Conservation (phyloP, 1,284 basidiomycete genomes). For the Exobasidium cylindrosporum region DNA sequence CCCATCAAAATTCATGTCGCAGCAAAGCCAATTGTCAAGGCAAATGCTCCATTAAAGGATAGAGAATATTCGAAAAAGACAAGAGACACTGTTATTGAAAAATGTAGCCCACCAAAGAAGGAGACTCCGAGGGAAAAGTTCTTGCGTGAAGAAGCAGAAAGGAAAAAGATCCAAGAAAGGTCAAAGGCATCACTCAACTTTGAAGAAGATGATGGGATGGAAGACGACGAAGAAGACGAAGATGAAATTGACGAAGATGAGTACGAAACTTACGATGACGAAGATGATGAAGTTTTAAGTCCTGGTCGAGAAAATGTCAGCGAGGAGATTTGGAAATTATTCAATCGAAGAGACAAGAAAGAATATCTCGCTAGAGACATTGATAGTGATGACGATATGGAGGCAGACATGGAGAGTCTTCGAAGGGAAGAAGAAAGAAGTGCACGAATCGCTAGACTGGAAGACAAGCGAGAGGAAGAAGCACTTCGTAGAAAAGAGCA, state of each 20-base stretch:
- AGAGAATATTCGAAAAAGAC: constrained; percentile 11
- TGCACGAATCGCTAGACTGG: constrained; percentile 33
- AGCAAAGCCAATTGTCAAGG: not conserved
- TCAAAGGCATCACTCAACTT: not conserved
- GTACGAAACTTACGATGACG: constrained; percentile 11
- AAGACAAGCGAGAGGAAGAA: constrained; percentile 43
- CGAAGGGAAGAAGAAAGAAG: constrained; percentile 42
- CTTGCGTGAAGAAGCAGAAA: constrained; percentile 40
- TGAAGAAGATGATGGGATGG: constrained; percentile 22
- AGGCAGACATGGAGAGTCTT: constrained; percentile 44
- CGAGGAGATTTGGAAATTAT: constrained; percentile 48
- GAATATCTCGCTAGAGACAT: constrained; percentile 25
- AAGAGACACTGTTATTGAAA: constrained; percentile 12
- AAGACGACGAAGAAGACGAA: constrained; percentile 28
- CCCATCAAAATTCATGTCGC: constrained; percentile 23
- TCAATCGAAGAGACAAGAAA: constrained; percentile 38
- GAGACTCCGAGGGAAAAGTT: constrained; percentile 44
- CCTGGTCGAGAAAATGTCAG: constrained; percentile 20
- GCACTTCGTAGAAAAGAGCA: constrained; percentile 28
- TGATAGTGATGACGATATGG: constrained; percentile 50
- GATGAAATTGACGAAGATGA: constrained; percentile 25
- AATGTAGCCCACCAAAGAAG: not conserved
- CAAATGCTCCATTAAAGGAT: not conserved
- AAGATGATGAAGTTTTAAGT: constrained; percentile 7
- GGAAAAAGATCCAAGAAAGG: not conserved